A percentile compares a stretch with the other conserved stretches of the same genome.
phyloP scores from a whole-genome alignment of 176 grass and related monocot genomes.

The Panicum miliaceum region DNA sequence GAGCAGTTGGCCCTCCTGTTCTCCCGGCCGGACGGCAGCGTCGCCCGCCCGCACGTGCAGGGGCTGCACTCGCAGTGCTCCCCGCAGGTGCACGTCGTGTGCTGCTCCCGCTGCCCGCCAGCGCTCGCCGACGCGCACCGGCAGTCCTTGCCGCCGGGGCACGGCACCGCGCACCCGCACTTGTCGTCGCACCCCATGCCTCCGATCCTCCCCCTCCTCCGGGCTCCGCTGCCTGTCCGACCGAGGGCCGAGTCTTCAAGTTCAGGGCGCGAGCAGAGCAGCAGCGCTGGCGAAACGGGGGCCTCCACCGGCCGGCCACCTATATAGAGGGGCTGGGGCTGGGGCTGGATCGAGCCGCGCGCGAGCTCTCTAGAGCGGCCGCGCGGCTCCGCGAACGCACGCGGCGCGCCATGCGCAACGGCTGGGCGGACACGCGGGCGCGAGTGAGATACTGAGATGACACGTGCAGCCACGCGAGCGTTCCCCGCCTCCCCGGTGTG shows the following conservation, averaged over 20 bases:
- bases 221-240: no score
- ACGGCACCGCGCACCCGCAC: constrained; percentile 71
- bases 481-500: neutral
- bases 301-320: neutral
- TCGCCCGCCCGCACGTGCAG: constrained; percentile 49
- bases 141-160: constrained; percentile 57
- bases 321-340: neutral
- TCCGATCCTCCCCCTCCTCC: neutral
- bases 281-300: neutral
- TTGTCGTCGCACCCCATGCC: constrained; percentile 61
- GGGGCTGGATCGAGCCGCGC: no score
- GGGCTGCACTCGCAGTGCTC: constrained; percentile 67
- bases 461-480: neutral
- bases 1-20: constrained; percentile 48
- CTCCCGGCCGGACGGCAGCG: constrained; percentile 6
- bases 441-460: neutral
- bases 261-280: neutral
- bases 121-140: constrained; percentile 34
- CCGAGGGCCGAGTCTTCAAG: neutral
- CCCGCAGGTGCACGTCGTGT: constrained; percentile 63
- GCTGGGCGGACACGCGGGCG: constrained; percentile 17
- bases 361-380: neutral
- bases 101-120: constrained; percentile 37
- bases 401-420: neutral
- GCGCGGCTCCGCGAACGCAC: neutral